Evolutionary conservation across 1,284 basidiomycete species (phyloP).

Genomic region (Cerrena zonata): DNA sequence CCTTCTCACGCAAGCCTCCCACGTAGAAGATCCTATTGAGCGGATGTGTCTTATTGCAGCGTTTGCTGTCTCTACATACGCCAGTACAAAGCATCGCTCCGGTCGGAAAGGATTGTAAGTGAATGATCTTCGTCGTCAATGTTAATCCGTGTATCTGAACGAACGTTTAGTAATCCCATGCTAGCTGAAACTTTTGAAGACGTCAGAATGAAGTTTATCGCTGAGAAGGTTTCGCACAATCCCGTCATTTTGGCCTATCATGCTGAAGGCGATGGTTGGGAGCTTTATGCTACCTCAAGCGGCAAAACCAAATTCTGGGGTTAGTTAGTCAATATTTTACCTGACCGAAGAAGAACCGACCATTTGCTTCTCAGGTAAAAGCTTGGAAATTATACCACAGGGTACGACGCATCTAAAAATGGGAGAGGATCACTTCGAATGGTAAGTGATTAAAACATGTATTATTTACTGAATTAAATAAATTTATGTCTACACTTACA

Average conservation of each 20-base stretch:
- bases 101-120: slow-evolving; percentile 84
- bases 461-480: no score
- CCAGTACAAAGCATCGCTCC: slow-evolving; percentile 73
- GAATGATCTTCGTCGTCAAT: neutral
- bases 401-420: slow-evolving; percentile 64
- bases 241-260: slow-evolving; percentile 81
- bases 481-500: slow-evolving; percentile 22
- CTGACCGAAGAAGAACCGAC: slow-evolving; percentile 18
- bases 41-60: slow-evolving; percentile 76
- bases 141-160: neutral
- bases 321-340: slow-evolving; percentile 26
- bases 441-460: slow-evolving; percentile 37
- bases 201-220: slow-evolving; percentile 70
- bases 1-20: slow-evolving; percentile 63
- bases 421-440: slow-evolving; percentile 60
- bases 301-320: slow-evolving; percentile 90
- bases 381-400: slow-evolving; percentile 75
- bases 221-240: slow-evolving; percentile 85
- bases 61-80: slow-evolving; percentile 80
- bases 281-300: slow-evolving; percentile 62
- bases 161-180: slow-evolving; percentile 67
- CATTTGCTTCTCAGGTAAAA: slow-evolving; percentile 55
- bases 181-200: slow-evolving; percentile 87
- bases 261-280: slow-evolving; percentile 74
- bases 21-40: slow-evolving; percentile 57